Conservation (phyloP, 192 early-diverging fungal species). For the Coemansia sp. region DNA sequence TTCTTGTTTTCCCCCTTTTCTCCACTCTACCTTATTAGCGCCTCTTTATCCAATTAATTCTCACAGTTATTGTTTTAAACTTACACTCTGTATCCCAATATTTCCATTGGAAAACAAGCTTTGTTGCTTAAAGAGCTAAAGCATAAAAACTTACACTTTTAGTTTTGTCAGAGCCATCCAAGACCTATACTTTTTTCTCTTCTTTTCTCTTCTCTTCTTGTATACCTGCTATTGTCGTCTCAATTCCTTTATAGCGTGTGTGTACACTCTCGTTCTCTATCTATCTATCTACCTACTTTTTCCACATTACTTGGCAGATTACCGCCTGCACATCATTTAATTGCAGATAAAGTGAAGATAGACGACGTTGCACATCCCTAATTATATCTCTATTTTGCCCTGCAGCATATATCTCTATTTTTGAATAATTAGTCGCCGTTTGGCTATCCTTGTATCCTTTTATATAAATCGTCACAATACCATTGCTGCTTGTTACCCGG, state of each 20-base stretch:
- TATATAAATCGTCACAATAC: too few species aligned
- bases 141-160: background rate
- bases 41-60: conserved; percentile 9
- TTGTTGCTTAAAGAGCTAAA: background rate
- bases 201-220: background rate
- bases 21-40: conserved; percentile 6
- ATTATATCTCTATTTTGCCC: background rate
- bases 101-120: background rate
- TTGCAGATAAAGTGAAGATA: too few species aligned
- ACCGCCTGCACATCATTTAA: too few species aligned
- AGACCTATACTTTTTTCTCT: background rate
- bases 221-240: background rate
- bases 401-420: too few species aligned
- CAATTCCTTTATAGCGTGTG: background rate
- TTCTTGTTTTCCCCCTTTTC: background rate
- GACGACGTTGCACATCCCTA: too few species aligned
- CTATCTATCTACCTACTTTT: background rate
- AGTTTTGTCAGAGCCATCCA: background rate
- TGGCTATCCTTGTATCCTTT: too few species aligned
- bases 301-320: background rate
- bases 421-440: too few species aligned
- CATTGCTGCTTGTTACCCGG: too few species aligned
- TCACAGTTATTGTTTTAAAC: conserved; percentile 3
- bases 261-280: background rate
- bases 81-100: conserved; percentile 9